Percentiles rank a stretch among this genome's conserved stretches.
Conservation (phyloP, 73 alveolate species). For the Paramecium tetraurelia region DNA sequence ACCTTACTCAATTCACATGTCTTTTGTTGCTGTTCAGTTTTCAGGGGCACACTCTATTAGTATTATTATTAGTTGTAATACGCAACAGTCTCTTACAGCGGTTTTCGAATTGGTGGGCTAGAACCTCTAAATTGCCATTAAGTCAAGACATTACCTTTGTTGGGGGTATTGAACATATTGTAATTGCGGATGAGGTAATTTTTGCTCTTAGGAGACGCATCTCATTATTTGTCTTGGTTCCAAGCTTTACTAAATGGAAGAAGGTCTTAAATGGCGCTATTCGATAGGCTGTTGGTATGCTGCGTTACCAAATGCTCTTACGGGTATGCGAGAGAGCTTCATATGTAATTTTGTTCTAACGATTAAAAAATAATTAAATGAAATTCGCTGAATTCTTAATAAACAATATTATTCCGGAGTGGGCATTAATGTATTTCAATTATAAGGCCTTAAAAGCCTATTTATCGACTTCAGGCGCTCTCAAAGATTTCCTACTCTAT, state of each 20-base stretch:
- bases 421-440: constrained; percentile 27
- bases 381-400: neutral
- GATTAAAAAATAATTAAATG: constrained; percentile 24
- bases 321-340: constrained; percentile 18
- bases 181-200: neutral
- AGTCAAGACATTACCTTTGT: neutral
- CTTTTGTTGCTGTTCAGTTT: neutral
- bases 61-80: neutral
- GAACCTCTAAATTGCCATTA: neutral
- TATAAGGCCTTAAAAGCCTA: neutral
- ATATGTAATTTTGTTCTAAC: constrained; percentile 9
- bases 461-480: neutral
- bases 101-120: neutral
- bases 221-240: neutral
- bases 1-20: neutral
- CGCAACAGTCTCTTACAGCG: neutral
- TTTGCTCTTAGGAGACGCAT: neutral
- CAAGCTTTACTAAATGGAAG: neutral
- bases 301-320: constrained; percentile 39
- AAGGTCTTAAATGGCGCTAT: neutral
- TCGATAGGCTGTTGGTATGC: neutral
- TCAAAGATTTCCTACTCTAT: neutral
- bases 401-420: constrained; percentile 25
- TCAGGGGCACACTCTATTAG: neutral
- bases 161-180: neutral